Evolutionary conservation across 331 rosid species (phyloP).

Genomic region (Prunus yedoensis): DNA sequence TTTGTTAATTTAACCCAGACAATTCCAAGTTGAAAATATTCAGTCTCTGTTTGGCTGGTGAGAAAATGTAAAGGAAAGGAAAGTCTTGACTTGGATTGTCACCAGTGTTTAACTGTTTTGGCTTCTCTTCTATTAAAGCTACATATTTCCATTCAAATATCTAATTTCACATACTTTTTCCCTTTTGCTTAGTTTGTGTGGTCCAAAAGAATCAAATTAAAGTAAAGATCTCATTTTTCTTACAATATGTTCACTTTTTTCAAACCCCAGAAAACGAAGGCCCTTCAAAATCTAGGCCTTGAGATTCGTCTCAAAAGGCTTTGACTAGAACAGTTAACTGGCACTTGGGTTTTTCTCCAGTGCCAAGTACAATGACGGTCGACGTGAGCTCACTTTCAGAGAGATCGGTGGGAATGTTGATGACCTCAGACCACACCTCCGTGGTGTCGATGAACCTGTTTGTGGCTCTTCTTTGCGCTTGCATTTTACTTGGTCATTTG

Average conservation of each 20-base stretch:
- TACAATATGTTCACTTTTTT: not conserved
- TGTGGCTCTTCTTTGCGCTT: slow-evolving; percentile 88
- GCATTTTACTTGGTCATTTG: slow-evolving; percentile 84
- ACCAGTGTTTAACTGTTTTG: not conserved
- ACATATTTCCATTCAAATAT: not conserved
- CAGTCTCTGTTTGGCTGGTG: slow-evolving; percentile 27
- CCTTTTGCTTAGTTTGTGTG: not conserved
- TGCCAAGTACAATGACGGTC: slow-evolving; percentile 24
- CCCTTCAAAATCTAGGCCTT: not conserved
- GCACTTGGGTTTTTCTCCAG: not conserved
- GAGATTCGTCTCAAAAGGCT: not conserved
- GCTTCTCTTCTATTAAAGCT: not conserved
- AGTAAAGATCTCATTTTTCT: not conserved
- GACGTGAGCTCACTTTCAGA: slow-evolving; percentile 31
- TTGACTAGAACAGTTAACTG: too few relatives aligned
- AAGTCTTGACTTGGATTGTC: not conserved
- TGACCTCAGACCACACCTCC: slow-evolving; percentile 67
- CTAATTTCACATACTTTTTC: not conserved
- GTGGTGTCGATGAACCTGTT: slow-evolving; percentile 82
- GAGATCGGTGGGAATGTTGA: slow-evolving; percentile 28
- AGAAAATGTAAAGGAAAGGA: slow-evolving; percentile 13
- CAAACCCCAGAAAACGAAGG: not conserved
- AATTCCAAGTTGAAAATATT: not conserved
- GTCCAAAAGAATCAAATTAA: not conserved
- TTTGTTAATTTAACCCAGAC: not conserved